Conservation (phyloP, 768 basidiomycete species). For the Podaxis pistillaris region DNA sequence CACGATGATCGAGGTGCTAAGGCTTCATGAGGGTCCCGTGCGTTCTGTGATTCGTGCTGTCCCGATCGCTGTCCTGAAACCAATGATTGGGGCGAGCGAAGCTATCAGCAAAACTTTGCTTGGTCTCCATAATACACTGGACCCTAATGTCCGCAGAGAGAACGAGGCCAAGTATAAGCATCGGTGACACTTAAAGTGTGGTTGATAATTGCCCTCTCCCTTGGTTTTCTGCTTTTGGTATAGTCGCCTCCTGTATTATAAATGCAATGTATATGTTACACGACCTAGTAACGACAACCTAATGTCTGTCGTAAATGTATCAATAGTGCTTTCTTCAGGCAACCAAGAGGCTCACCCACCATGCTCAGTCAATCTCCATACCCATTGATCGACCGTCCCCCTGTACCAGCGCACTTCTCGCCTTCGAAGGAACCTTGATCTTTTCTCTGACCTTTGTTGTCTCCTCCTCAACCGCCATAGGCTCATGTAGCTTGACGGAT, state of each 20-base stretch:
- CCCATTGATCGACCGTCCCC: slow-evolving; percentile 88
- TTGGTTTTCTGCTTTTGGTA: neutral
- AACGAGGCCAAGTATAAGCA: slow-evolving; percentile 95
- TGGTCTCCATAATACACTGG: slow-evolving; percentile 90
- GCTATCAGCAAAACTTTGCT: slow-evolving; percentile 95
- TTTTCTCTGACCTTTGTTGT: slow-evolving; percentile 53
- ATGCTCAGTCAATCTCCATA: slow-evolving; percentile 76
- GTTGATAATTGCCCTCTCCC: neutral
- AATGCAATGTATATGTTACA: slow-evolving; percentile 15
- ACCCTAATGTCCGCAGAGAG: slow-evolving; percentile 79
- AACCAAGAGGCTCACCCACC: neutral
- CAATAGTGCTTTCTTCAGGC: neutral
- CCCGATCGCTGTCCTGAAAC: slow-evolving; percentile 94
- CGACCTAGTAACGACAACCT: slow-evolving; percentile 18
- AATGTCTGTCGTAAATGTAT: slow-evolving; percentile 10
- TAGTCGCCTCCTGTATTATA: slow-evolving; percentile 10
- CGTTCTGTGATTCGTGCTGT: slow-evolving; percentile 95
- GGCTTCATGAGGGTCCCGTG: slow-evolving; percentile 70
- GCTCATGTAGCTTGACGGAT: slow-evolving; percentile 67
- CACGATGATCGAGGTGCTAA: slow-evolving; percentile 1
- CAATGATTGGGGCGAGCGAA: slow-evolving; percentile 97
- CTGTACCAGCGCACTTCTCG: slow-evolving; percentile 70
- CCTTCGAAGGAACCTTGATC: slow-evolving; percentile 67
- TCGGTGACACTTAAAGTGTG: slow-evolving; percentile 35
- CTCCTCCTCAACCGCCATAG: slow-evolving; percentile 44